phyloP scores from a whole-genome alignment of 2,329 filamentous ascomycete species.

The Capronia coronata region DNA sequence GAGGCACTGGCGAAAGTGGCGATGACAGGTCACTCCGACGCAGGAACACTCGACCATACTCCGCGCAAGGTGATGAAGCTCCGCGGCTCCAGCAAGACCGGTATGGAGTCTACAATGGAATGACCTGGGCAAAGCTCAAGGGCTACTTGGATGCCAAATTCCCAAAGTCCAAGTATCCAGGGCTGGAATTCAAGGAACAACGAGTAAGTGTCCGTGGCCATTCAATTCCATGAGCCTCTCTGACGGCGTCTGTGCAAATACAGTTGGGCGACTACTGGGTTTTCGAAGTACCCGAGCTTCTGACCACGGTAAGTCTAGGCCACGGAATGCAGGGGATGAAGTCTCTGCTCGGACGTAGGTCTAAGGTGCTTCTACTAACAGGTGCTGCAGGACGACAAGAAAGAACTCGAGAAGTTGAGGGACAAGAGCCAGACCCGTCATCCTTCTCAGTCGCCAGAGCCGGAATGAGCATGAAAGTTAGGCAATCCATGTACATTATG shows the following conservation, averaged over 20 bases:
- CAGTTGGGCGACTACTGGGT: background rate
- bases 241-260: background rate
- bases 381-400: no score
- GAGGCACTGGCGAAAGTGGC: background rate
- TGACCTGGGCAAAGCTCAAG: constrained; percentile 10
- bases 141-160: background rate
- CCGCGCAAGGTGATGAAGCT: background rate
- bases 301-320: no score
- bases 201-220: background rate
- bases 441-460: no score
- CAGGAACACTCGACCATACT: background rate
- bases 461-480: no score
- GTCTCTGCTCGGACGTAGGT: no score
- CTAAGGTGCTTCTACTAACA: no score
- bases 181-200: constrained; percentile 1
- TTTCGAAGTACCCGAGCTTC: no score
- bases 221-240: background rate
- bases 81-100: background rate
- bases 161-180: constrained; percentile 1
- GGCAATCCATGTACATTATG: no score
- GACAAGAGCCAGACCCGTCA: no score
- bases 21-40: background rate
- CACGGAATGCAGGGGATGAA: background rate
- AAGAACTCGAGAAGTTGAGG: no score
- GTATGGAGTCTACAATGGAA: constrained; percentile 1